A percentile compares a stretch with the other conserved stretches of the same genome.
Evolutionary conservation across 768 basidiomycete genomes (phyloP).

Genomic region (Tricholoma hemisulphureum): DNA sequence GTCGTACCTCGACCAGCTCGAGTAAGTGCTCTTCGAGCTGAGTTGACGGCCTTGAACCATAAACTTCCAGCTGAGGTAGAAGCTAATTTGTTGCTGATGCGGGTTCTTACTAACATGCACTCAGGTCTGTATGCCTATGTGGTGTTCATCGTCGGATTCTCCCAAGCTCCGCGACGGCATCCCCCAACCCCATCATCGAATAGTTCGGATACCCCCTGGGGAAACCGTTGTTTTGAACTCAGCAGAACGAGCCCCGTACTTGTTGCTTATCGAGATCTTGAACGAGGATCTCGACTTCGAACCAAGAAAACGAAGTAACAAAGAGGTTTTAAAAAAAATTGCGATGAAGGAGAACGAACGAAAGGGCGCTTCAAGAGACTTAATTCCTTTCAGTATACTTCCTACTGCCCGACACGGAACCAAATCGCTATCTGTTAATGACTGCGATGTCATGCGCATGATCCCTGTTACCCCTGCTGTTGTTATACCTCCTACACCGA

Average conservation of each 20-base stretch:
- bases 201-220: constrained; percentile 95
- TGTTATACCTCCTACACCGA: constrained; percentile 19
- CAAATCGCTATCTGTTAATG: constrained; percentile 22
- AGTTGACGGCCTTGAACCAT: constrained; percentile 93
- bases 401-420: constrained; percentile 20
- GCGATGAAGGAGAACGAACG: constrained; percentile 63
- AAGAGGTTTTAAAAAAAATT: constrained; percentile 79
- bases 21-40: constrained; percentile 93
- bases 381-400: constrained; percentile 42
- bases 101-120: background rate
- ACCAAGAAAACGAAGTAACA: constrained; percentile 77
- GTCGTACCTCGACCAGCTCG: constrained; percentile 93
- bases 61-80: constrained; percentile 91
- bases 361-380: constrained; percentile 56
- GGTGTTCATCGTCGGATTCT: constrained; percentile 74
- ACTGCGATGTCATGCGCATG: constrained; percentile 30
- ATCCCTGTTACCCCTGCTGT: constrained; percentile 23
- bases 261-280: constrained; percentile 89
- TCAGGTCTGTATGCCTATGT: constrained; percentile 86
- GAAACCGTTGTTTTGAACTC: constrained; percentile 98
- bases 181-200: constrained; percentile 78
- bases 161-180: constrained; percentile 40
- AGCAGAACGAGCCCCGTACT: constrained; percentile 91
- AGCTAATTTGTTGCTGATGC: background rate
- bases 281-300: constrained; percentile 92